A percentile compares a stretch with the other conserved stretches of the same genome.
Evolutionary conservation across 164 flowering plant genomes (phyloP).

Genomic region (Annona squamosa): DNA sequence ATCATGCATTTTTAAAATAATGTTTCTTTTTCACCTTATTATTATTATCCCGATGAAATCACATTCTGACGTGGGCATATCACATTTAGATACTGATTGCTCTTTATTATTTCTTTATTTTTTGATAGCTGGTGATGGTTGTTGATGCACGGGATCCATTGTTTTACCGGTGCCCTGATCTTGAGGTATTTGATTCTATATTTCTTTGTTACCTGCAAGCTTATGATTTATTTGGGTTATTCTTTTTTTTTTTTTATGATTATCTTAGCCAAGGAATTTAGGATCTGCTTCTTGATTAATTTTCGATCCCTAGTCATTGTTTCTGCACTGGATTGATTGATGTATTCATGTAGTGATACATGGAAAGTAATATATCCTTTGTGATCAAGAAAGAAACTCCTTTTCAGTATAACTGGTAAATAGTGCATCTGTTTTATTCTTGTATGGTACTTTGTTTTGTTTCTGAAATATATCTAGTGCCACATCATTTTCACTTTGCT

Average conservation of each 20-base stretch:
- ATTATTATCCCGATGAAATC: no score
- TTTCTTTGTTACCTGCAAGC: background rate
- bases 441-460: no score
- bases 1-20: background rate
- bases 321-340: no score
- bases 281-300: background rate
- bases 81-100: background rate
- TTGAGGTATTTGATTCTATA: constrained; percentile 62
- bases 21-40: background rate
- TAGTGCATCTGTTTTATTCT: no score
- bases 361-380: no score
- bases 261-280: background rate
- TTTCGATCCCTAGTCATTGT: background rate
- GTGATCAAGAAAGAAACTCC: no score
- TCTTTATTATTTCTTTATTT: background rate
- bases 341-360: no score
- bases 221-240: background rate
- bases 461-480: no score
- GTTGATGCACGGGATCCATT: constrained; percentile 97
- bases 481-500: no score
- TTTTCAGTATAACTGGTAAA: no score
- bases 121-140: constrained; percentile 86
- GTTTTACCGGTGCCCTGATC: constrained; percentile 95
- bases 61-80: no score
- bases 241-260: no score